Evolutionary conservation across 2,329 filamentous ascomycete species (phyloP), one percentile per base, ranked within the genome.

Genomic region (Alternaria brassicae): DNA sequence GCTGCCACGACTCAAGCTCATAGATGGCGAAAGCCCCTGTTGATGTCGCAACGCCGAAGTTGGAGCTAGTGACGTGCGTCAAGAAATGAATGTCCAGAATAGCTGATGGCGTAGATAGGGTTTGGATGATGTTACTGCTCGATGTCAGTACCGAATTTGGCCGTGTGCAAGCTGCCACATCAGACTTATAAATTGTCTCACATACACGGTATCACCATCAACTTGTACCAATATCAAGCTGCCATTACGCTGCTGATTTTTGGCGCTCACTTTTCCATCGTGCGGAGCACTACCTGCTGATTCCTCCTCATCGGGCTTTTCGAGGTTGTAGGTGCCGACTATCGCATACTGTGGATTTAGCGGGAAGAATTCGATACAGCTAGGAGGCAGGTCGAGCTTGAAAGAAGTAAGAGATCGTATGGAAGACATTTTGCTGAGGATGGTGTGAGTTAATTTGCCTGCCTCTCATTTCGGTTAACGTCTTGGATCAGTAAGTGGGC

Each of bases 41-140:
- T 62, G 92, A 97, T 1, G 91, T 91, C 8, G 92, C 91, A 3
- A 89, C 87, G 9, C 88, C 92, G 53, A 96, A 83, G 3, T 90
- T 79, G 28, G 82, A 49, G 77, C 51, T 72, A 1, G 85, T 86
- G 3, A 69, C 63, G 15, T 65, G 61, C 13, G 58, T 58, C 60
- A 89, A 87, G 76, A 97, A 98, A 68, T 93, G 91, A 28, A 97
- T 81, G 74, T 97, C 93, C 53, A 97, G 84, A 27, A 97, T 85
- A 6, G 92, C 93, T 52, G 88, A 92, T 4, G 88, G 85, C 21
- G 91, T 87, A 5, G 81, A 71, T 4, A 89, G 63, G 1, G 84
- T 89, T 71, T 91, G 86, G 4, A 89, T 70, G 56, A 84, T 68
- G 19, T 70, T 54, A 56, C 70, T 72, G 58, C 12, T 41, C 4